Evolutionary conservation across 2,329 filamentous ascomycete species (phyloP).

Genomic region (Fusarium succisae): DNA sequence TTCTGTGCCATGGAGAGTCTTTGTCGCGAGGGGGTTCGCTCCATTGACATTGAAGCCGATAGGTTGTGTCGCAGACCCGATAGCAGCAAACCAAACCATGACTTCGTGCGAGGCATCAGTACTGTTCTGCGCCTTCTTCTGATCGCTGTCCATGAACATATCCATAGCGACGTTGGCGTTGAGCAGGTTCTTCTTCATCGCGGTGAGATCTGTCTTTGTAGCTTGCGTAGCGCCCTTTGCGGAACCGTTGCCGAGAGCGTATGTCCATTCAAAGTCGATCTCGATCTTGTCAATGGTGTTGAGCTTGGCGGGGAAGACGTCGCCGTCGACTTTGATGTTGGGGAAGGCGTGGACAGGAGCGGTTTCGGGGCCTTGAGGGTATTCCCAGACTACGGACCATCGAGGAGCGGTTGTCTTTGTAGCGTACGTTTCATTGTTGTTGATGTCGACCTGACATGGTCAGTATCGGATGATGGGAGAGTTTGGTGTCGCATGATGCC

Average conservation of each 20-base stretch:
- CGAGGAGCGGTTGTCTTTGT: constrained; percentile 56
- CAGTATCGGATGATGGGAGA: background rate
- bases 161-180: constrained; percentile 68
- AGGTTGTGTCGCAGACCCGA: constrained; percentile 58
- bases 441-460: constrained; percentile 54
- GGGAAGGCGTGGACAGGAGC: constrained; percentile 64
- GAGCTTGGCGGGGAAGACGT: constrained; percentile 55
- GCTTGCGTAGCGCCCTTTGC: constrained; percentile 52
- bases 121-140: constrained; percentile 51
- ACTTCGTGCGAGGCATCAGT: constrained; percentile 59
- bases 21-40: constrained; percentile 45
- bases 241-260: constrained; percentile 56
- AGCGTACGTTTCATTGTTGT: constrained; percentile 61
- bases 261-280: constrained; percentile 61
- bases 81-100: constrained; percentile 65
- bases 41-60: constrained; percentile 51
- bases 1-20: constrained; percentile 51
- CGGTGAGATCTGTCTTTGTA: constrained; percentile 46
- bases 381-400: constrained; percentile 65
- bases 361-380: constrained; percentile 50
- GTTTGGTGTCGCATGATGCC: background rate
- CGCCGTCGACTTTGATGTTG: constrained; percentile 59
- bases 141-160: constrained; percentile 64
- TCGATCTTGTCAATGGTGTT: constrained; percentile 51
- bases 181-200: constrained; percentile 49